Evolutionary conservation across 2,329 filamentous ascomycete genomes (phyloP).

Genomic region (Amesomyces nigricolor): DNA sequence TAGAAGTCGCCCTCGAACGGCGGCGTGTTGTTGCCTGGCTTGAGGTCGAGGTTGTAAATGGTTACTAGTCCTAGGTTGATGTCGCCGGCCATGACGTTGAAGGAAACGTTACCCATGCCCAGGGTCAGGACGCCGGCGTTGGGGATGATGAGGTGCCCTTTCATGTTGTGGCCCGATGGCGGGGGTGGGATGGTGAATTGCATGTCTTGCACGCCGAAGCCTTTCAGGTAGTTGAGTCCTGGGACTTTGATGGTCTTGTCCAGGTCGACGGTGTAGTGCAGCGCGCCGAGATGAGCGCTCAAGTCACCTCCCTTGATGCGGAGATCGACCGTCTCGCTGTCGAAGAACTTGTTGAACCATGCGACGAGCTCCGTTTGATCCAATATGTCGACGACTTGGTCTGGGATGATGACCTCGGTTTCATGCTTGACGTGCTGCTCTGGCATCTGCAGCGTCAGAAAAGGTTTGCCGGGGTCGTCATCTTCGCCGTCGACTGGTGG

Average conservation of each 20-base stretch:
- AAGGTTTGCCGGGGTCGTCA: background rate
- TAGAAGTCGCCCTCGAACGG: slow-evolving; percentile 38
- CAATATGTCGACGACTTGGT: slow-evolving; percentile 23
- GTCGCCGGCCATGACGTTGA: slow-evolving; percentile 39
- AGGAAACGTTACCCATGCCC: slow-evolving; percentile 41
- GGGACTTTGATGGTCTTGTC: slow-evolving; percentile 39
- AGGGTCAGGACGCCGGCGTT: slow-evolving; percentile 41
- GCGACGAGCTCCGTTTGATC: slow-evolving; percentile 36
- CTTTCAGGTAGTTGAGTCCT: slow-evolving; percentile 32
- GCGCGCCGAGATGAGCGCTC: slow-evolving; percentile 35
- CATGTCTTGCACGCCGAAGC: slow-evolving; percentile 32
- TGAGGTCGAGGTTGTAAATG: slow-evolving; percentile 36
- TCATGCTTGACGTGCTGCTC: slow-evolving; percentile 12
- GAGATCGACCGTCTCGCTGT: slow-evolving; percentile 27
- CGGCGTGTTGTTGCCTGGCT: slow-evolving; percentile 39
- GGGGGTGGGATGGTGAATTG: slow-evolving; percentile 35
- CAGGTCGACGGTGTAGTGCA: slow-evolving; percentile 35
- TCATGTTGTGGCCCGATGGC: slow-evolving; percentile 38
- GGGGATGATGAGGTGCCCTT: slow-evolving; percentile 39
- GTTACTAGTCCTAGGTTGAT: slow-evolving; percentile 36
- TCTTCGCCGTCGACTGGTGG: background rate
- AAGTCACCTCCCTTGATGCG: slow-evolving; percentile 37
- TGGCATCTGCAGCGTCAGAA: slow-evolving; percentile 11
- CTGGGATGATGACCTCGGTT: slow-evolving; percentile 5
- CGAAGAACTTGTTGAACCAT: slow-evolving; percentile 39